These are phyloP conservation scores for Aspergillus awamori DNA, from an alignment of 2,329 filamentous ascomycete species.

Conservation along the genomic window DNA sequence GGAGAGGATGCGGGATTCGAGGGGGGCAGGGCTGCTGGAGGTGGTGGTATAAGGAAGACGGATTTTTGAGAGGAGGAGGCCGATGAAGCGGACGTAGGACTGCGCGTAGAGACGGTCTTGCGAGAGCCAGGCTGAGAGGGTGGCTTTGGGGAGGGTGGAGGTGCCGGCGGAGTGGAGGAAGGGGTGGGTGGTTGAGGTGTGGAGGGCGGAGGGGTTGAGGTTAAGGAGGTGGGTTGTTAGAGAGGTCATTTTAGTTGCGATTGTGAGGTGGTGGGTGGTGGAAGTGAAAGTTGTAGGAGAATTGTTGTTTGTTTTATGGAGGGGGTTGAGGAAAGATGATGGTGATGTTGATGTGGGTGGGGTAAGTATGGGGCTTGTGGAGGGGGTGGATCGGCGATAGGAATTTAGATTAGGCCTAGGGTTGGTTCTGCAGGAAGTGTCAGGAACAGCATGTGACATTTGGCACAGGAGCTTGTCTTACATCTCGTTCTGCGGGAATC, in stretches of 20 bases:
- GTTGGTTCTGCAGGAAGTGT: neutral
- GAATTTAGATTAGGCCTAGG: neutral
- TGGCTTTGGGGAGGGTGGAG: constrained; percentile 60
- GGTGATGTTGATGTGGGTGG: neutral
- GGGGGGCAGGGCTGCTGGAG: constrained; percentile 20
- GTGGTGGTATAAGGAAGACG: constrained; percentile 50
- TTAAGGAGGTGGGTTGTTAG: constrained; percentile 62
- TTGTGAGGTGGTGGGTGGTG: neutral
- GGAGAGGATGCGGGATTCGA: constrained; percentile 61
- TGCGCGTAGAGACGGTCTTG: constrained; percentile 74
- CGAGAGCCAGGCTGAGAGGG: constrained; percentile 68
- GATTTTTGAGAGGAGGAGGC: constrained; percentile 65
- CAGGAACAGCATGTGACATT: neutral
- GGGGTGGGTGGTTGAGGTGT: constrained; percentile 63
- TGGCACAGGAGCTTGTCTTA: too few species aligned
- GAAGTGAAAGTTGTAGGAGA: neutral
- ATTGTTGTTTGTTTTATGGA: neutral
- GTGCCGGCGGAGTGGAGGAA: constrained; percentile 68
- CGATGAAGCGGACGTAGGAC: constrained; percentile 69
- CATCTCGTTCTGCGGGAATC: too few species aligned
- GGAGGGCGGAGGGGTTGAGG: constrained; percentile 52
- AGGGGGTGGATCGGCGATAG: neutral
- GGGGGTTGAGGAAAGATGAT: neutral
- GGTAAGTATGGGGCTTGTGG: neutral
- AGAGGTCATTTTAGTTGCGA: constrained; percentile 6